Evolutionary conservation across 441 rosid species (phyloP).

Genomic region (Populus hybrid): DNA sequence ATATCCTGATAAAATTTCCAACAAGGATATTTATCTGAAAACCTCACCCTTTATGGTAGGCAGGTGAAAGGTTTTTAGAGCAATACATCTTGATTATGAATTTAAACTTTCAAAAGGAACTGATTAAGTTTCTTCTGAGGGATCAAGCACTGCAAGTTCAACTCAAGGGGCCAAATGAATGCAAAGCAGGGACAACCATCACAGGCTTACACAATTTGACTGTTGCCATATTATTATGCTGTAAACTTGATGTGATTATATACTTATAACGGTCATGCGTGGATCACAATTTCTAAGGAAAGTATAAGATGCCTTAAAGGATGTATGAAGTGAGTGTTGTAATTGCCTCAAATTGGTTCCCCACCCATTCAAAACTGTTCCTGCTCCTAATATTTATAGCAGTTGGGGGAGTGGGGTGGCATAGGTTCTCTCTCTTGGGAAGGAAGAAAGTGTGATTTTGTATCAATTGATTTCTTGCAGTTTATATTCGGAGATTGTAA

Average conservation of each 20-base stretch:
- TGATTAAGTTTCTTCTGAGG: background rate
- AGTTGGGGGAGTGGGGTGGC: background rate
- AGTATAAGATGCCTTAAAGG: background rate
- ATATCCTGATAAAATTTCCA: slow-evolving; percentile 9
- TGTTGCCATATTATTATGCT: background rate
- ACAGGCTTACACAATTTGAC: background rate
- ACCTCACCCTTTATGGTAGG: background rate
- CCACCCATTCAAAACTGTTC: background rate
- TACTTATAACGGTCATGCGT: background rate
- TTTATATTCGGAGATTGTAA: background rate
- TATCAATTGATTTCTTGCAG: background rate
- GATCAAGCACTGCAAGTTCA: background rate
- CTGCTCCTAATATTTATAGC: background rate
- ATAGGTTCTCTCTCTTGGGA: background rate
- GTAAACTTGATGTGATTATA: background rate
- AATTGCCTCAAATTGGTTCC: background rate
- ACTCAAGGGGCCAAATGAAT: background rate
- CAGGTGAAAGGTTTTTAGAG: background rate
- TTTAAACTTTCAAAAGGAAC: background rate
- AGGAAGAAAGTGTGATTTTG: background rate
- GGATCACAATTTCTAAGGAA: background rate
- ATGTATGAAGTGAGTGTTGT: background rate
- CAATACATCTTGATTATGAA: background rate
- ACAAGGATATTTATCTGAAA: background rate
- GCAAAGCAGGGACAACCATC: background rate